Evolutionary conservation across 495 filamentous ascomycete species (phyloP), one percentile per base, ranked within the genome.

Genomic region (Aspergillus diversus): DNA sequence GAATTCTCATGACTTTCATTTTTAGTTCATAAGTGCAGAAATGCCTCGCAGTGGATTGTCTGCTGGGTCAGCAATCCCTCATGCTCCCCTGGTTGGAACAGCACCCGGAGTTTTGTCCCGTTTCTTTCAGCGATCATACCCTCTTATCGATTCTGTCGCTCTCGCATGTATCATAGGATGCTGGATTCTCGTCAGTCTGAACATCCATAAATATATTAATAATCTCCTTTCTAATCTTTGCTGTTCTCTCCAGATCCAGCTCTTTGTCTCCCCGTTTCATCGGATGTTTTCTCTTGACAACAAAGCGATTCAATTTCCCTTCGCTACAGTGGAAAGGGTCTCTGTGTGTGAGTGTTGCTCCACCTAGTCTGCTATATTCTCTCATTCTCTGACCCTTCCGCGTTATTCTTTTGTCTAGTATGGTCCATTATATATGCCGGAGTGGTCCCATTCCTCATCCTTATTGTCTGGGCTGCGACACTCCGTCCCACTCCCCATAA

Each of bases 211-310:
- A 6, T 6, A 16, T 54, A 50, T 0, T 52, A 4, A 51, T 56
- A 13, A 16, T 12, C 15, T 9, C 16, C 32, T n/a, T 35, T 0
- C 33, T 64, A 49, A 67, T 48, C 21, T 27, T 43, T 16, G 32
- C 13, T 16, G 9, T 35, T 15, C 16, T 37, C 0, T 51, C 1
- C 63, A 91, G 89, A 81, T 93, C 17, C 82, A 89, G 77, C 74
- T 89, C 59, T 82, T 94, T 59, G 79, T 90, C 66, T 86, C 87
- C 63, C 96, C 95, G 3, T 99, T 98, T 74, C 93, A 97, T 71
- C 92, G 82, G 61, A 79, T 86, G 77, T 86, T 88, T 69, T 84
- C 80, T 59, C 86, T 97, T 59, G 89, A 91, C 72, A 91, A 97
- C 70, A 82, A 88, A 11, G 80, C 89, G 43, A 92, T 98, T 50